phyloP scores from a whole-genome alignment of 192 early-diverging fungal genomes.

The Coemansia nantahalensis region DNA sequence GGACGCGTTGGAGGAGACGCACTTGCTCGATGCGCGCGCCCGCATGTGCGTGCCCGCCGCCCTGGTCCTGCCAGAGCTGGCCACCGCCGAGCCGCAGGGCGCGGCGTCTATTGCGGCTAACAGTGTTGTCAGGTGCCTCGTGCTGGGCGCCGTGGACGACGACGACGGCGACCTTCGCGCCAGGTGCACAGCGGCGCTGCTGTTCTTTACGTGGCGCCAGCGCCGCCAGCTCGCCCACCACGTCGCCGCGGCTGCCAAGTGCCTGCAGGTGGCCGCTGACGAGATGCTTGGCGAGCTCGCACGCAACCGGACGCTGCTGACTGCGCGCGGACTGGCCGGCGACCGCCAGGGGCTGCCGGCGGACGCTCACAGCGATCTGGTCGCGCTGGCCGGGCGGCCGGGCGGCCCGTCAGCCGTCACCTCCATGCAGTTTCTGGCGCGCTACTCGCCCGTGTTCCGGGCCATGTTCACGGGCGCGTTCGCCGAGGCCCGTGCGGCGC shows the following conservation, averaged over 20 bases:
- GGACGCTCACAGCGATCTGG: neutral
- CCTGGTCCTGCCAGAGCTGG: constrained; percentile 15
- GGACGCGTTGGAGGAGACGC: too few relatives aligned
- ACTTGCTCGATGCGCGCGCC: neutral
- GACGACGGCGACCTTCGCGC: neutral
- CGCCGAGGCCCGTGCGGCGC: constrained; percentile 13
- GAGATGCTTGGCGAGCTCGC: neutral
- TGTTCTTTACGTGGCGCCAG: constrained; percentile 33
- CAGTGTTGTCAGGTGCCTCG: constrained; percentile 4
- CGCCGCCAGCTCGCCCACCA: constrained; percentile 1
- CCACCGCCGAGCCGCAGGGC: neutral
- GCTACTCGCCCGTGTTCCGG: constrained; percentile 24
- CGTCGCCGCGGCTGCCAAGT: neutral
- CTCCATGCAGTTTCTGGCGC: constrained; percentile 11
- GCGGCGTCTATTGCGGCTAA: too few relatives aligned
- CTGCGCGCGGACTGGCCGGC: neutral
- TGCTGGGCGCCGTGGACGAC: neutral
- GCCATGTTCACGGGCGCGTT: constrained; percentile 36
- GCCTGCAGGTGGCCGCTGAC: neutral
- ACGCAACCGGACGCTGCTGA: neutral
- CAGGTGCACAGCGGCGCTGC: constrained; percentile 10
- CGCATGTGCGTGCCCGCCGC: constrained; percentile 19
- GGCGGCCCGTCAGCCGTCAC: constrained; percentile 6
- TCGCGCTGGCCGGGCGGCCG: constrained; percentile 6
- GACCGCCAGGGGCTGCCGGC: neutral